These are phyloP conservation scores for Fusarium sp. DNA, from an alignment of 2,329 filamentous ascomycete genomes.

Conservation along the genomic window DNA sequence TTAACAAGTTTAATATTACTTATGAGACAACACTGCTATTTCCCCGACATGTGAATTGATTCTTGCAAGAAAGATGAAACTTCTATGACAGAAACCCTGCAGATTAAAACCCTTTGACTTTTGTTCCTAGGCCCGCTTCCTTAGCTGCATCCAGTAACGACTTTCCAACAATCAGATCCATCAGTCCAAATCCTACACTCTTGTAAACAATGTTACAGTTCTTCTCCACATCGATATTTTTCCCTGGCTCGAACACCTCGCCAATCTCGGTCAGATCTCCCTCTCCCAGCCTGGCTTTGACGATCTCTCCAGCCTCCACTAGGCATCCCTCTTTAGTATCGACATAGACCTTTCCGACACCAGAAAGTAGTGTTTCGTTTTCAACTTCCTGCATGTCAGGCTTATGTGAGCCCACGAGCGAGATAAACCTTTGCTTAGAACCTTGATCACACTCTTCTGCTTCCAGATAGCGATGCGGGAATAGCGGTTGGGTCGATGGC, in stretches of 20 bases:
- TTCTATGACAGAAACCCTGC: fast-evolving
- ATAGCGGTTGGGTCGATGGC: not conserved
- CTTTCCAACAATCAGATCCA: not conserved
- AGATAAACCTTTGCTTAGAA: not conserved
- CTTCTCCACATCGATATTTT: fast-evolving
- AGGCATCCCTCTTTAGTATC: not conserved
- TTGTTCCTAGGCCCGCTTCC: not conserved
- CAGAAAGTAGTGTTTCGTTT: not conserved
- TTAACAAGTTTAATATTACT: constrained; percentile 14
- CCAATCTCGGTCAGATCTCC: not conserved
- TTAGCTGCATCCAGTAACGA: not conserved
- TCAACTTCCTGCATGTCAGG: not conserved
- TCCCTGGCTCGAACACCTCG: not conserved
- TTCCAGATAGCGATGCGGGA: not conserved
- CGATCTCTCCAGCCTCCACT: not conserved
- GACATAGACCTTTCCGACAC: not conserved
- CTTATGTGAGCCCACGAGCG: not conserved
- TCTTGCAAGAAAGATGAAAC: fast-evolving
- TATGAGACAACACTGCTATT: fast-evolving
- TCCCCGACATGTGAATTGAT: not conserved
- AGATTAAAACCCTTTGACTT: not conserved
- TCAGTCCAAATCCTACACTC: not conserved
- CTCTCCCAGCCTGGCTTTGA: not conserved
- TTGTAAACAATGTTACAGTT: not conserved
- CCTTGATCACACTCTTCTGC: not conserved